Evolutionary conservation across 2,329 filamentous ascomycete species (phyloP), one percentile per base, ranked within the genome.

Genomic region (Claviceps monticola): DNA sequence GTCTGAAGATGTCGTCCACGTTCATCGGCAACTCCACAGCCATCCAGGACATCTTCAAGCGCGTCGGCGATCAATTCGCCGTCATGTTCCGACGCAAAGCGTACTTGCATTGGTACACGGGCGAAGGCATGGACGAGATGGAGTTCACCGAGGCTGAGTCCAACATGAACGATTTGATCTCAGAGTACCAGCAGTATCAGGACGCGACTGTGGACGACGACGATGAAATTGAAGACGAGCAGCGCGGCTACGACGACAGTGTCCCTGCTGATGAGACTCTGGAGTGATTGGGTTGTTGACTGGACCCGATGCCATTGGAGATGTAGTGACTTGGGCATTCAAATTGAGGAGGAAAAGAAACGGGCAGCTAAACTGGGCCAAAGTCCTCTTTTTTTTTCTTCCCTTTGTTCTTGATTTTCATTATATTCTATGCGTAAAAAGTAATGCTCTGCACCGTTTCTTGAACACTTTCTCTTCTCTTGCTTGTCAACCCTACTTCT

Each of bases 91-190:
- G 91, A 76, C 88, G 91, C 76, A 98, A 97, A 86, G 93, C 93
- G 83, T 98, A 97, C 88, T 86, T 98, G 82, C 93, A 97, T 81
- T 98, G 93, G 93, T 98, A 97, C 78, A 98, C 93, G 82, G 89
- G 90, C 70, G 93, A 98, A 82, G 93, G 93, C 79, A 97, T 98
- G 93, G 93, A 98, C 76, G 93, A 97, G 85, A 97, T 97, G 93
- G 93, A 98, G 79, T 98, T 98, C 80, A 97, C 93, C 69, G 93
- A 97, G 82, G 93, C 93, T 63, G 93, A 97, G 83, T 95, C 88
- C 76, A 98, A 98, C 81, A 97, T 98, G 91, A 97, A 97, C 80
- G 93, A 98, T 73, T 79, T 98, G 69, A 90, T 97, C 65, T 95
- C 89, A 57, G 93, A 98, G 74, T 97, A 97, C 79, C 93, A 97